Evolutionary conservation across 78 protist genomes (phyloP), one percentile per base, ranked within the genome.

Genomic region (Guillardia theta): DNA sequence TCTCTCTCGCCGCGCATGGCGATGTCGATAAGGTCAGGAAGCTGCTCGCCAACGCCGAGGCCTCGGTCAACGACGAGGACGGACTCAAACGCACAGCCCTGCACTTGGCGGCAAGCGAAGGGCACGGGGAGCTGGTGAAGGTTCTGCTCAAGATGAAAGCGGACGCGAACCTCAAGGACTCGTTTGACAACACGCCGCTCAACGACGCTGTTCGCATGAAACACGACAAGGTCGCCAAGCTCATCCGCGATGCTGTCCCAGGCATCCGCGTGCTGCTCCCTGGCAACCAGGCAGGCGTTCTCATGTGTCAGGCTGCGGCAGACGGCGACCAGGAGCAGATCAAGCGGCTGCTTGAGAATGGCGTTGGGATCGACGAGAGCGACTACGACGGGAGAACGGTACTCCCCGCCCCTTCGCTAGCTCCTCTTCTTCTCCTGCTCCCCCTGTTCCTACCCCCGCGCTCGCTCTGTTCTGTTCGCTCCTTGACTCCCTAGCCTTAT

Each of bases 271-370:
- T 78, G 21, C 4, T 10, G 90, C 18, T 78, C 12, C 45, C 1
- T 22, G 90, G 90, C 33, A 78, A 78, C 90, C 43, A 6, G 33
- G 18, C 90, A 22, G 90, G 90, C 90, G 90, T 78, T 18, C 44
- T 36, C 44, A 18, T 78, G 48, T 78, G 90, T 30, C 44, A 78
- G 1, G 47, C 90, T n/a, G 45, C 90, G 43, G 39, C 15, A 45
- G 39, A 78, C 0, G 90, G 90, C 18, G 50, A 43, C 3, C 90
- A 44, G 50, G 39, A 44, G 48, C 50, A 78, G 37, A 43, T 78
- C 53, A 37, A 43, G 8, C 90, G 90, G 43, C 21, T 43, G n/a
- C n/a, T 78, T n/a, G 90, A 12, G 43, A 43, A 37, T 19, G 90
- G 90, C 1, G 90, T 18, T 22, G 45, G 33, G 45, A 4, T n/a